Base-by-base conservation (phyloP, 192 early-diverging fungal genomes). In the Podila verticillata region DNA sequence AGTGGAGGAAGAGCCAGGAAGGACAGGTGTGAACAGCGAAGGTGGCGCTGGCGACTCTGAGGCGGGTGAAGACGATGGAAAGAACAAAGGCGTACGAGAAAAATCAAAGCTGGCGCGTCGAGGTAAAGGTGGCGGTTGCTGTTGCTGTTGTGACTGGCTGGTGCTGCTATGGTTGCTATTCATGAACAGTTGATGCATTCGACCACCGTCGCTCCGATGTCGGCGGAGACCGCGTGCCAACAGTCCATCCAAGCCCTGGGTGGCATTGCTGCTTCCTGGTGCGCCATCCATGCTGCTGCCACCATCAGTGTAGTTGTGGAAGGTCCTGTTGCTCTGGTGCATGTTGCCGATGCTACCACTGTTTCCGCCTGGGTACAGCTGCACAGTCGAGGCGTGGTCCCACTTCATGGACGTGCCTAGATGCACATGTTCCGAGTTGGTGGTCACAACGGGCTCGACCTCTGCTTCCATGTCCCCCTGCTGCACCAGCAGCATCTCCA, bases 401-500 rank as follows among this genome's bases (percentile, higher is more conserved):
- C 77, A 80, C 24, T 68, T 80, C 66, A 80, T 72, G 5, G 70
- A 80, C 8, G 77, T 68, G 10, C 70, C 65, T 1, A 59, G 61
- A 32, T 80, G 77, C 13, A 72, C 66, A 8, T 48, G 20, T 30
- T 80, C 70, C n/a, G 65, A 72, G 2, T 65, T 80, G 22, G 66
- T 72, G 22, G 66, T 68, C 22, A 80, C 77, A 5, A 72, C 61
- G 13, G 77, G 66, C 44, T 80, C 77, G 31, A 80, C 57, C 17
- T 80, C 77, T 1, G 77, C 77, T 22, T 80, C 77, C 54, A 80
- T 57, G 30, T 80, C 77, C 20, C 77, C 70, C 10, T 68, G 61
- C 32, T 72, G 65, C 47, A 80, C 39, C 61, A 80, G 49, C 66
- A 80, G n/a, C 1, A 80, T 47, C 56, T 72, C 70, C 31, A 80